Base-by-base conservation (phyloP, 495 filamentous ascomycete species). In the Letharia columbiana region DNA sequence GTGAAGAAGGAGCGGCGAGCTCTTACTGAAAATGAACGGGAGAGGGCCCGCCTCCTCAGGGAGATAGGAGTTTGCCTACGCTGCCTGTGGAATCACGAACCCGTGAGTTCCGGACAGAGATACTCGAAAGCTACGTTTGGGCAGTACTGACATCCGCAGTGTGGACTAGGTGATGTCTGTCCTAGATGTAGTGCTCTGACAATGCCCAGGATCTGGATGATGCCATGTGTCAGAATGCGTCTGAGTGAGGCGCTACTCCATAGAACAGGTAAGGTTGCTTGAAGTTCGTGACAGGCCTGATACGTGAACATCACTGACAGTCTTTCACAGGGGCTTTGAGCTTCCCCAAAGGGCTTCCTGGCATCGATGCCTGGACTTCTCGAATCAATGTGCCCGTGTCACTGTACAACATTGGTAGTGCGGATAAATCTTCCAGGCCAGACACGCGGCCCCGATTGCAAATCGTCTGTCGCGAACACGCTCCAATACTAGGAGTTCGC, bases 331-430 rank as follows among this genome's bases (percentile, higher is more conserved):
- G 28, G 18, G 44, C 45, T n/a, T 47, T 63, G 47, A 63, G 47
- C 39, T 63, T 52, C 31, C 61, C 45, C n/a, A 12, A 54, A 2
- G 61, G 61, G 3, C 28, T 39, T 23, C 61, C 45, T 0, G 45
- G 4, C n/a, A 33, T 63, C 11, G 18, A 2, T 18, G 39, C 1
- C 18, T 63, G 44, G 44, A n/a, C 18, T 6, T 17, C 61, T 3
- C 23, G 5, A 31, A 10, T 6, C 20, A 18, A 7, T 8, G 35
- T 63, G 31, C 31, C 33, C 12, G 6, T 63, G 0, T 50, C 23
- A 15, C 33, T 63, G 20, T 54, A 63, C 35, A 63, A 63, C 45
- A 15, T 63, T 39, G 61, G 61, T 12, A 39, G 23, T 33, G 31
- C 61, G 2, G 47, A 54, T 15, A 0, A 5, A 39, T 33, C 10